A percentile compares a stretch with the other conserved stretches of the same genome.
Conservation (phyloP, 2,329 filamentous ascomycete genomes). For the Pseudocercospora pini-densiflorae region DNA sequence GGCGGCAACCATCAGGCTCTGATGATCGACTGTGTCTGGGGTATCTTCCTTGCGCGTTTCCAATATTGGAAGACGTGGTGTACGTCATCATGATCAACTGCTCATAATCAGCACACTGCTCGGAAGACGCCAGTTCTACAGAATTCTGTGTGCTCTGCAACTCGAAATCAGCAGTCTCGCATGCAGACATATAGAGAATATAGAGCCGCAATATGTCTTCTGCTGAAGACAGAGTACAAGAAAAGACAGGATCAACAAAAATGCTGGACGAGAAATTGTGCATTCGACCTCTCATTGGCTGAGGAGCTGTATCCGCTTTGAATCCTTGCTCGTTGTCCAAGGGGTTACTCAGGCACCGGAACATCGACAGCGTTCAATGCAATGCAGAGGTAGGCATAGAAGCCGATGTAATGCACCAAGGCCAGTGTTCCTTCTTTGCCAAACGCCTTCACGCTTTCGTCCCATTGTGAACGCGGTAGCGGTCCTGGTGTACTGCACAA, state of each 20-base stretch:
- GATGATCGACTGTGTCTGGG: neutral
- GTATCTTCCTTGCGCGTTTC: neutral
- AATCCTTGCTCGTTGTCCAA: neutral
- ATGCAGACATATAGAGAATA: neutral
- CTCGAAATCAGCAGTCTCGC: neutral
- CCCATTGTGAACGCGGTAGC: slow-evolving; percentile 26
- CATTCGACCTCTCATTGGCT: neutral
- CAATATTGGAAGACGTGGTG: neutral
- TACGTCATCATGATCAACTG: slow-evolving; percentile 6
- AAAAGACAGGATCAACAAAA: no score
- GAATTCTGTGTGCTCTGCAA: neutral
- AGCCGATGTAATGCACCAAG: slow-evolving; percentile 32
- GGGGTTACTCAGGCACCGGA: slow-evolving; percentile 10
- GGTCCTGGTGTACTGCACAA: slow-evolving; percentile 28
- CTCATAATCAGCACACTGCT: neutral
- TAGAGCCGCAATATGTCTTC: no score
- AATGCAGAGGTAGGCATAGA: slow-evolving; percentile 32
- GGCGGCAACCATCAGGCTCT: neutral
- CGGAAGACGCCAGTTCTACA: neutral
- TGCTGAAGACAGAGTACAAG: no score
- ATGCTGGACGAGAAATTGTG: neutral
- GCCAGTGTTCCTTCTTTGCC: slow-evolving; percentile 32
- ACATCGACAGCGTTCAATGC: slow-evolving; percentile 32
- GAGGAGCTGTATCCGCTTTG: neutral
- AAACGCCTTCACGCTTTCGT: slow-evolving; percentile 25